phyloP scores from a whole-genome alignment of 768 basidiomycete species.

The Chiua virens region DNA sequence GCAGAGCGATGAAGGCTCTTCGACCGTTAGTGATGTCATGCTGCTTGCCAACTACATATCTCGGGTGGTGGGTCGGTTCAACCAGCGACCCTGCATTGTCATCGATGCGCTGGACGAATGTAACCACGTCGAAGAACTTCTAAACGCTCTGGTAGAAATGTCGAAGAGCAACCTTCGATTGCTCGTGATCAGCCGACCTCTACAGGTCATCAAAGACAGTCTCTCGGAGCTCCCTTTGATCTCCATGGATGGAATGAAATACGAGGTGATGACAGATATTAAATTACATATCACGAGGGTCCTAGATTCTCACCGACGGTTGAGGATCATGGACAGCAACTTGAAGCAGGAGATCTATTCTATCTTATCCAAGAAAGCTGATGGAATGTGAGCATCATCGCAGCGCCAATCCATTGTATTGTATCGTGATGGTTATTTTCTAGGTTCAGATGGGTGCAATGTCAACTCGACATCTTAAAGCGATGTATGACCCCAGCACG shows the following conservation, averaged over 20 bases:
- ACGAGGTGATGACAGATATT: constrained; percentile 6
- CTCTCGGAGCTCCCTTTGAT: neutral
- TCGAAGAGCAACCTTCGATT: neutral
- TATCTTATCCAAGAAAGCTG: constrained; percentile 1
- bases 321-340: neutral
- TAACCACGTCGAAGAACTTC: constrained; percentile 1
- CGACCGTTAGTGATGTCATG: neutral
- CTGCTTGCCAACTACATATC: constrained; percentile 6
- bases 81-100: neutral
- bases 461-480: neutral
- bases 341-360: constrained; percentile 7
- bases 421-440: too few species aligned
- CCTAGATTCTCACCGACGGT: constrained; percentile 8
- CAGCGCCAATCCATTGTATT: too few species aligned
- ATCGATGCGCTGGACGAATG: constrained; percentile 22
- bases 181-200: constrained; percentile 10
- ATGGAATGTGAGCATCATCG: constrained; percentile 9
- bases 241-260: constrained; percentile 3
- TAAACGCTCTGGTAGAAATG: neutral
- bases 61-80: neutral
- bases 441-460: constrained; percentile 3
- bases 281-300: constrained; percentile 1
- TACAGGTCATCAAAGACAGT: constrained; percentile 5
- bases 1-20: neutral
- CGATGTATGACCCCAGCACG: neutral